Evolutionary conservation across 2,329 filamentous ascomycete genomes (phyloP).

Genomic region (Diaporthe batatas): DNA sequence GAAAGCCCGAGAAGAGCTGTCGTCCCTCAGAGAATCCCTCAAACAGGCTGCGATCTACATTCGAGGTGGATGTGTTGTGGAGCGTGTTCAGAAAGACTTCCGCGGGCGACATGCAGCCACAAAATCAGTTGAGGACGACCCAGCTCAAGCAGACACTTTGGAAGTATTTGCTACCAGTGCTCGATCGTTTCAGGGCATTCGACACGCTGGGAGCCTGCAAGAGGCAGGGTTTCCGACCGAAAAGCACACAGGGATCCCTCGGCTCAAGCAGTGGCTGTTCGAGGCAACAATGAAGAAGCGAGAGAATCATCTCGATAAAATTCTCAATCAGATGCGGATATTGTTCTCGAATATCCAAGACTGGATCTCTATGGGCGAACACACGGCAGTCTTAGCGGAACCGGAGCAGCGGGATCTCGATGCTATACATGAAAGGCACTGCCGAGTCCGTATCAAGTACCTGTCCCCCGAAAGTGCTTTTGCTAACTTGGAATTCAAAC

Average conservation of each 20-base stretch:
- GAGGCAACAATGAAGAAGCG: not conserved
- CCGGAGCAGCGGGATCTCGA: too few species aligned
- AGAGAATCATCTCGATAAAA: not conserved
- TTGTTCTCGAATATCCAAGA: not conserved
- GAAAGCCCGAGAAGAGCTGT: not conserved
- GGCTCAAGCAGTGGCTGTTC: not conserved
- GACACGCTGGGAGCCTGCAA: too few species aligned
- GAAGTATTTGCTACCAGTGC: not conserved
- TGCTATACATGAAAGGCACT: too few species aligned
- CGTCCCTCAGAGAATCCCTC: not conserved
- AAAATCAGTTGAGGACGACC: too few species aligned
- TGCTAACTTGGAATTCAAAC: not conserved
- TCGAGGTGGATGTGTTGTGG: not conserved
- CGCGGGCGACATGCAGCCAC: too few species aligned
- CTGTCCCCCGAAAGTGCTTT: too few species aligned
- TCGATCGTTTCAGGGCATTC: too few species aligned
- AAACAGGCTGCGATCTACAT: not conserved
- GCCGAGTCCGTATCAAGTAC: too few species aligned
- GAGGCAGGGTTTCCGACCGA: not conserved
- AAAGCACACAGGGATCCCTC: not conserved
- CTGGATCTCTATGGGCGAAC: not conserved
- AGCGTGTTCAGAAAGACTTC: not conserved
- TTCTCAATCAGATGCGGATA: not conserved
- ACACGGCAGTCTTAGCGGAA: too few species aligned
- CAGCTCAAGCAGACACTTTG: not conserved